These are phyloP conservation scores for Lipomyces spencermartinsiae DNA, from an alignment of 805 yeast species.

Conservation along the genomic window DNA sequence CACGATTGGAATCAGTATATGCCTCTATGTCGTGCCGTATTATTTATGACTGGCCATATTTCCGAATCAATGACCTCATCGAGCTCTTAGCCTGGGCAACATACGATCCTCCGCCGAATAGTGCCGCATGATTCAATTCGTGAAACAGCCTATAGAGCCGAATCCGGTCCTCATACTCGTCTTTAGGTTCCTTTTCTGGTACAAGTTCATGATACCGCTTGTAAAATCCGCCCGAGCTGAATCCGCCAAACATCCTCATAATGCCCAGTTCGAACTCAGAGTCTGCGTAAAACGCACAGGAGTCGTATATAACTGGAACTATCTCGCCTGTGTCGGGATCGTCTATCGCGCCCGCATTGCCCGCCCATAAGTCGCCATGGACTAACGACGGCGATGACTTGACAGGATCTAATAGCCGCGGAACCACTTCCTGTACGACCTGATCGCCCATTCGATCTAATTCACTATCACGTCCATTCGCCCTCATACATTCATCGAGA, in stretches of 20 bases:
- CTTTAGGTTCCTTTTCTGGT: conserved; percentile 31
- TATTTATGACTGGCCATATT: conserved; percentile 4
- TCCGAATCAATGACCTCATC: conserved; percentile 19
- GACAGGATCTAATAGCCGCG: conserved; percentile 18
- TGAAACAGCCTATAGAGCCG: conserved; percentile 32
- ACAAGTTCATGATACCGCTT: conserved; percentile 28
- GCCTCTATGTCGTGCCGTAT: neutral
- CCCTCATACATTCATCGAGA: conserved; percentile 24
- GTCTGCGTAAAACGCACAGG: conserved; percentile 37
- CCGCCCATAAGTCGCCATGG: conserved; percentile 38
- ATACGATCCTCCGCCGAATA: conserved; percentile 37
- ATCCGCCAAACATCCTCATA: conserved; percentile 39
- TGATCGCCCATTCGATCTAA: conserved; percentile 14
- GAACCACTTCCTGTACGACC: conserved; percentile 23
- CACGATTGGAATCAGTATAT: neutral
- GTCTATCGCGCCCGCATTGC: conserved; percentile 29
- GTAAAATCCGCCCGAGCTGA: conserved; percentile 23
- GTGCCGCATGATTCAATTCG: conserved; percentile 34
- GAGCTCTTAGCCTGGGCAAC: conserved; percentile 26
- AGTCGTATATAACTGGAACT: conserved; percentile 31
- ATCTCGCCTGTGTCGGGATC: neutral
- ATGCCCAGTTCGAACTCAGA: conserved; percentile 38
- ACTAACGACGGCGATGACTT: conserved; percentile 30
- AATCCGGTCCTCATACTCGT: conserved; percentile 34
- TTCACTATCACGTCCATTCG: conserved; percentile 26